Conservation (phyloP, 2,329 filamentous ascomycete species). For the Pseudophaeomoniella oleicola region DNA sequence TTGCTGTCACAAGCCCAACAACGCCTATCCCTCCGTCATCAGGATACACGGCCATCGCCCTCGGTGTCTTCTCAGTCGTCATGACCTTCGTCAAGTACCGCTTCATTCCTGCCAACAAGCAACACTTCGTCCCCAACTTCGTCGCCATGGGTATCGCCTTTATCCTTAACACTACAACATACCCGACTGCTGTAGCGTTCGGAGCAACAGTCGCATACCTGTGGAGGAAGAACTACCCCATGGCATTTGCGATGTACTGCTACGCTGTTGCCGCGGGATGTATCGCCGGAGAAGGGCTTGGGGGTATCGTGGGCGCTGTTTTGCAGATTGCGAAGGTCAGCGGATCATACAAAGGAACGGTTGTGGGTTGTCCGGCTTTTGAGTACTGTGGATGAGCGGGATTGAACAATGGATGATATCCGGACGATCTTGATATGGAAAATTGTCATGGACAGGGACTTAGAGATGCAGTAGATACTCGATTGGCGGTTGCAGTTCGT, state of each 20-base stretch:
- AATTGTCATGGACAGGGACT: no score
- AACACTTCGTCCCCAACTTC: not conserved
- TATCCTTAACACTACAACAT: constrained; percentile 41
- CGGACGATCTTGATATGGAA: no score
- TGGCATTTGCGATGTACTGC: constrained; percentile 41
- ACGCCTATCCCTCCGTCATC: constrained; percentile 41
- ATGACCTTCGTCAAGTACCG: not conserved
- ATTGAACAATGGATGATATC: not conserved
- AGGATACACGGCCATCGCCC: not conserved
- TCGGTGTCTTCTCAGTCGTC: not conserved
- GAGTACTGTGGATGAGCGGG: not conserved
- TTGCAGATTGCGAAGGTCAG: constrained; percentile 23
- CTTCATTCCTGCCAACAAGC: not conserved
- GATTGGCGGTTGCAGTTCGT: no score
- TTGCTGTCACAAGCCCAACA: constrained; percentile 42
- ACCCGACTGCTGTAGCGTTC: constrained; percentile 44
- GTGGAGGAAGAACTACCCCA: constrained; percentile 41
- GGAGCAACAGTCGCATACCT: constrained; percentile 36
- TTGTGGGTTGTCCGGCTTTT: not conserved
- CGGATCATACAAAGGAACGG: not conserved
- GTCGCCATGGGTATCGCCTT: constrained; percentile 40
- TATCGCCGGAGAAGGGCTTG: constrained; percentile 50
- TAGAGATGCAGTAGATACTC: no score
- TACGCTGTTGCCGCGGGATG: constrained; percentile 46
- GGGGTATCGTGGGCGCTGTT: constrained; percentile 46